Evolutionary conservation across 768 basidiomycete species (phyloP).

Genomic region (Lyophyllum decastes): DNA sequence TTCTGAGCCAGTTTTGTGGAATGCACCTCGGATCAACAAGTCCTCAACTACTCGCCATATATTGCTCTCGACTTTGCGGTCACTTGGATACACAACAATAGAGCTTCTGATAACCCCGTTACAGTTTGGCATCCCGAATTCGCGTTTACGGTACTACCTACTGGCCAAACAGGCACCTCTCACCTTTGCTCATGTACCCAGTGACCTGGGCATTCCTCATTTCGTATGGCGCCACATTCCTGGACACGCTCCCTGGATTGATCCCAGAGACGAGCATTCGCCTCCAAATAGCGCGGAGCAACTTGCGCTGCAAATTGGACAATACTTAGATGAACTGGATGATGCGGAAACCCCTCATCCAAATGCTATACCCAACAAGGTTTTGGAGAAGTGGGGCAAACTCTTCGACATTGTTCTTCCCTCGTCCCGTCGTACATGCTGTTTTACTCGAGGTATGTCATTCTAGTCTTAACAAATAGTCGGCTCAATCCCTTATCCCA

Average conservation of each 20-base stretch:
- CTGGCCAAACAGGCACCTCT: slow-evolving; percentile 58
- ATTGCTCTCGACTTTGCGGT: slow-evolving; percentile 51
- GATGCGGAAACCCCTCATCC: slow-evolving; percentile 18
- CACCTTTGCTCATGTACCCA: slow-evolving; percentile 30
- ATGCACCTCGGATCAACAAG: slow-evolving; percentile 33
- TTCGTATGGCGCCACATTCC: slow-evolving; percentile 58
- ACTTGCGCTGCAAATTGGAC: slow-evolving; percentile 26
- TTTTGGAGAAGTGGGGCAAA: slow-evolving; percentile 73
- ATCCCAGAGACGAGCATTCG: slow-evolving; percentile 30
- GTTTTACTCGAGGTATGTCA: slow-evolving; percentile 75
- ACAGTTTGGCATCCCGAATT: slow-evolving; percentile 82
- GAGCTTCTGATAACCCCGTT: slow-evolving; percentile 76
- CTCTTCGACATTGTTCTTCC: slow-evolving; percentile 80
- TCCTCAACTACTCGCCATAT: slow-evolving; percentile 61
- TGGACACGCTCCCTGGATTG: slow-evolving; percentile 39
- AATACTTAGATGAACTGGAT: slow-evolving; percentile 40
- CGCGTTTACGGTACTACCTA: slow-evolving; percentile 78
- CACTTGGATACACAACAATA: slow-evolving; percentile 53
- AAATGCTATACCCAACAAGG: slow-evolving; percentile 55
- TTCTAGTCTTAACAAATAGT: not conserved
- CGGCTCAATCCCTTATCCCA: slow-evolving; percentile 21
- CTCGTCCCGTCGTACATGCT: slow-evolving; percentile 63
- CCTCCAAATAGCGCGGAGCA: not conserved
- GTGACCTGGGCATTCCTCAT: slow-evolving; percentile 12
- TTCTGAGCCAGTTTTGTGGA: not conserved